Conservation (phyloP, 1,284 basidiomycete genomes). For the Trichosporon ovoides region DNA sequence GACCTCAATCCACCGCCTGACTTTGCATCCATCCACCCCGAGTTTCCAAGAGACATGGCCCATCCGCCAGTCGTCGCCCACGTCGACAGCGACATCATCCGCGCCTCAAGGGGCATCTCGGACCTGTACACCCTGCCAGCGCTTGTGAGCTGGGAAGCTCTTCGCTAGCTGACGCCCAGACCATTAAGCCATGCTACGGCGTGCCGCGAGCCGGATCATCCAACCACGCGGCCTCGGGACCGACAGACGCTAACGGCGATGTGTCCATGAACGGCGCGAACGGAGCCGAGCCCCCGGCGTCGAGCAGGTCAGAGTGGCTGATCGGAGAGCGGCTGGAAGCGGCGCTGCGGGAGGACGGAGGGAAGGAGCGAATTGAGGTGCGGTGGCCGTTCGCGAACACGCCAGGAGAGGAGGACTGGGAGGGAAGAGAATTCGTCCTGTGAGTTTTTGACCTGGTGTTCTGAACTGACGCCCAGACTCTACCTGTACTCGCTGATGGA, state of each 20-base stretch:
- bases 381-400: slow-evolving; percentile 81
- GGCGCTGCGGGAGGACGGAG: slow-evolving; percentile 58
- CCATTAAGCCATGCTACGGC: slow-evolving; percentile 33
- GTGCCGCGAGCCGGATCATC: slow-evolving; percentile 22
- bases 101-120: slow-evolving; percentile 32
- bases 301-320: slow-evolving; percentile 65
- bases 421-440: slow-evolving; percentile 89
- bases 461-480: slow-evolving; percentile 57
- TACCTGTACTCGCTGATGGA: slow-evolving; percentile 71
- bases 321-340: slow-evolving; percentile 76
- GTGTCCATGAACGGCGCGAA: slow-evolving; percentile 9
- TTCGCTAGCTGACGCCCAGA: slow-evolving; percentile 16
- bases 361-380: slow-evolving; percentile 61
- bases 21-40: slow-evolving; percentile 4
- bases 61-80: slow-evolving; percentile 33
- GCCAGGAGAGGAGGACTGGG: slow-evolving; percentile 63
- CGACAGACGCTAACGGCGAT: slow-evolving; percentile 21
- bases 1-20: not conserved
- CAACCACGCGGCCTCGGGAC: not conserved
- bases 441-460: slow-evolving; percentile 49
- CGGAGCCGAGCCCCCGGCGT: not conserved
- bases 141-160: slow-evolving; percentile 23
- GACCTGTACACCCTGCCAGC: slow-evolving; percentile 35
- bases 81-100: slow-evolving; percentile 35
- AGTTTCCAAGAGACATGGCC: slow-evolving; percentile 7